These are phyloP conservation scores for Tephrocybe sp. DNA, from an alignment of 768 basidiomycete species.

Conservation along the genomic window DNA sequence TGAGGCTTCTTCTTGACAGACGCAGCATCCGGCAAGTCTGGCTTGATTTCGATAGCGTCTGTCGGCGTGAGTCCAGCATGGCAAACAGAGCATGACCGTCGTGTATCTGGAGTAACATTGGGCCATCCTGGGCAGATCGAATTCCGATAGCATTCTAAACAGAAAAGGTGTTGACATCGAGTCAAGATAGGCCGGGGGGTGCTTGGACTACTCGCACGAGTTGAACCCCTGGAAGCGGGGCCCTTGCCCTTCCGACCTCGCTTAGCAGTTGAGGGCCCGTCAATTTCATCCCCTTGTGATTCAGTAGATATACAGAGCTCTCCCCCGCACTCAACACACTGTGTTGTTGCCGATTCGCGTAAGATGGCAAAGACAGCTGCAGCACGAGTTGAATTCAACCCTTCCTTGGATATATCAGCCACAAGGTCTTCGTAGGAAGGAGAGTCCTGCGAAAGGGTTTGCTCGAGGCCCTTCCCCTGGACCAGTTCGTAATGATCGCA, in stretches of 20 bases:
- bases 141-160: constrained; percentile 78
- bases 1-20: constrained; percentile 58
- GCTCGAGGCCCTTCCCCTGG: constrained; percentile 57
- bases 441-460: constrained; percentile 46
- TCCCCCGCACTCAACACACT: constrained; percentile 84
- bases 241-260: constrained; percentile 52
- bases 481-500: constrained; percentile 96
- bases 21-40: constrained; percentile 48
- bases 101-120: constrained; percentile 55
- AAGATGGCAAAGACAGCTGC: constrained; percentile 82
- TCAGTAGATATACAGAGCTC: constrained; percentile 66
- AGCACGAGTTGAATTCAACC: constrained; percentile 74
- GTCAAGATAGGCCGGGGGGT: constrained; percentile 73
- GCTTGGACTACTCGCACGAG: constrained; percentile 73
- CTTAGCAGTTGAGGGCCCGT: constrained; percentile 47
- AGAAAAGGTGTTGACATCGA: constrained; percentile 93
- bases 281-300: constrained; percentile 50
- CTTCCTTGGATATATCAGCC: constrained; percentile 72
- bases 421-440: constrained; percentile 79
- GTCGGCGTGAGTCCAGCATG: constrained; percentile 59
- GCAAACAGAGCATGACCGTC: constrained; percentile 76
- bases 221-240: constrained; percentile 60
- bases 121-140: constrained; percentile 85
- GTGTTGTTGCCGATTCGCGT: constrained; percentile 83
- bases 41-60: constrained; percentile 84